phyloP scores from a whole-genome alignment of 2,329 filamentous ascomycete genomes.

The Xylariaceae sp. region DNA sequence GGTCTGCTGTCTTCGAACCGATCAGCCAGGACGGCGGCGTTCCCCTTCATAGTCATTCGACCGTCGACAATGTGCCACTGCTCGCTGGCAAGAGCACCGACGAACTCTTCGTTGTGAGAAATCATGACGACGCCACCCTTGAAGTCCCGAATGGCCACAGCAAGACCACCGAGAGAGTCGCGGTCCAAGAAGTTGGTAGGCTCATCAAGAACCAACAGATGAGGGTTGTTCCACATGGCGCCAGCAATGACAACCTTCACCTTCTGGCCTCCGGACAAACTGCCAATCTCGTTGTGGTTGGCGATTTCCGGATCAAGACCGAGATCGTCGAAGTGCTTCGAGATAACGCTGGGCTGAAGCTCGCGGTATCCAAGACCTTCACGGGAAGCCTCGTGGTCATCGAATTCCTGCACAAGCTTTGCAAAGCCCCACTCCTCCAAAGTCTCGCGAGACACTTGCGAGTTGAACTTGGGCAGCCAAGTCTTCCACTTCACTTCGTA shows the following conservation, averaged over 20 bases:
- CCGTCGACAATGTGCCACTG: conserved; percentile 93
- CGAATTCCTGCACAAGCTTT: conserved; percentile 95
- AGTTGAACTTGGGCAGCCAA: conserved; percentile 87
- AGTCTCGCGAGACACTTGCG: conserved; percentile 87
- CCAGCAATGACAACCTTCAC: conserved; percentile 97
- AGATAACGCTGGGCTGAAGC: conserved; percentile 86
- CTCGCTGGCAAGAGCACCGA: conserved; percentile 89
- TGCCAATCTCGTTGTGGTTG: conserved; percentile 97
- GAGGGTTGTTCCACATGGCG: conserved; percentile 98
- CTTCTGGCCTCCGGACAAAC: conserved; percentile 93
- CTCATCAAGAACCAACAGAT: conserved; percentile 94
- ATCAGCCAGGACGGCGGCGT: conserved; percentile 64
- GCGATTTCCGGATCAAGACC: conserved; percentile 96
- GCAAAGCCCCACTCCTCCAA: conserved; percentile 76
- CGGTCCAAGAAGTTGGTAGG: conserved; percentile 99
- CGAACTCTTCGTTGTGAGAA: conserved; percentile 98
- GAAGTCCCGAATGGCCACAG: conserved; percentile 97
- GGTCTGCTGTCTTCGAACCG: conserved; percentile 70
- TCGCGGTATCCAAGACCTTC: conserved; percentile 95
- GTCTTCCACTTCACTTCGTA: conserved; percentile 96
- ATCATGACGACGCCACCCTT: conserved; percentile 99
- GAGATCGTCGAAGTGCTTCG: conserved; percentile 96
- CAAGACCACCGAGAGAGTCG: conserved; percentile 90
- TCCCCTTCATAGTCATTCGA: conserved; percentile 75
- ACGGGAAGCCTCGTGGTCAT: conserved; percentile 96